Base-by-base conservation (phyloP, 495 filamentous ascomycete species). In the Aspergillus ostianus region DNA sequence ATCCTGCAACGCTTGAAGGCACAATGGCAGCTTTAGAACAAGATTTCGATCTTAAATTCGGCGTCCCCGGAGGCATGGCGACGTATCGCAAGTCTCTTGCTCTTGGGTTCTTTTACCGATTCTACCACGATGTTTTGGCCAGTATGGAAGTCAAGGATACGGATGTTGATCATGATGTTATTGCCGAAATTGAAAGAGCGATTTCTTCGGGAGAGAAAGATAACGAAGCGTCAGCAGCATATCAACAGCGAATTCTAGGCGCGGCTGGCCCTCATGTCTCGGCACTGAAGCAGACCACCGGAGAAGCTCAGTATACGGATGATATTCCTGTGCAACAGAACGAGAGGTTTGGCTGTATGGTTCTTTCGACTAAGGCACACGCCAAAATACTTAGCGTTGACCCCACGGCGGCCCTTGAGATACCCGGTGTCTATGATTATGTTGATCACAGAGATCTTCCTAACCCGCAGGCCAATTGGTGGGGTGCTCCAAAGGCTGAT, bases 271-370 rank as follows among this genome's bases (percentile, higher is more conserved):
- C 87, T 4, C 94, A 98, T 73, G 87, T 97, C 53, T 90, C 94
- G 2, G 94, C 94, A 5, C 71, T 98, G 69, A 97, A 97, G 75
- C 94, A 98, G 70, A 86, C 86, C 23, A 96, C 91, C 17, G 94
- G 94, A 52, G 90, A 97, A 76, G 94, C 94, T 15, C 91, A 96
- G 61, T 98, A 98, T 68, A 97, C 91, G 0, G 94, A 98, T 67
- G 94, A 98, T 65, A 96, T 97, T 45, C 93, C 93, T 4, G 79
- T 86, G 9, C 83, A 92, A 54, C 87, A 85, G 72, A 95, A 95
- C 63, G 93, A 97, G 75, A 80, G 97, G 6, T 92, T 90, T 62
- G 94, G 88, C 5, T 91, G 87, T 63, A 73, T 97, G 59, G 91
- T 98, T 3, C 79, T 98, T 19, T 96, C 91, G 0, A 91, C 90